Evolutionary conservation across 2,329 filamentous ascomycete species (phyloP).

Genomic region (Hymenoscyphus repandus): DNA sequence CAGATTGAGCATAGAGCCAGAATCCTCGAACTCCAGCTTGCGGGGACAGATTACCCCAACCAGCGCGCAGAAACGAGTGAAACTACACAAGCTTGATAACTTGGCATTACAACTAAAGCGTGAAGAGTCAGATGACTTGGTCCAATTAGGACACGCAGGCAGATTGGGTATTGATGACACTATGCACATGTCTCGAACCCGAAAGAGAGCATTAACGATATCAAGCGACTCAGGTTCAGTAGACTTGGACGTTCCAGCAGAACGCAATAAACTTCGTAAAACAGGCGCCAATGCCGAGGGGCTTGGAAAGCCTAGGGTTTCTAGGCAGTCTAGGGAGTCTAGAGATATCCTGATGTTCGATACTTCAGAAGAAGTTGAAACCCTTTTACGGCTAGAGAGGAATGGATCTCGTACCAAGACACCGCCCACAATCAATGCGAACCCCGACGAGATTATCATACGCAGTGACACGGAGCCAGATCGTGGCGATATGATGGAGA

Average conservation of each 20-base stretch:
- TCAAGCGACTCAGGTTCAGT: not conserved
- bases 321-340: not conserved
- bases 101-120: not conserved
- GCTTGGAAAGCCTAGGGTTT: not conserved
- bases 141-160: not conserved
- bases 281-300: not conserved
- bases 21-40: not conserved
- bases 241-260: not conserved
- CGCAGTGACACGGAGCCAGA: not conserved
- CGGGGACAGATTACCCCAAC: not conserved
- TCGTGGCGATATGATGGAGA: not conserved
- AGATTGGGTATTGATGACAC: not conserved
- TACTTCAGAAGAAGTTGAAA: not conserved
- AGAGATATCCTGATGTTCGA: not conserved
- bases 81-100: not conserved
- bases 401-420: not conserved
- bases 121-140: not conserved
- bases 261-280: constrained; percentile 1
- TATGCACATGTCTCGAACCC: not conserved
- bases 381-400: not conserved
- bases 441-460: not conserved
- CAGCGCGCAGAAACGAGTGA: not conserved
- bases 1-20: not conserved
- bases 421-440: not conserved
- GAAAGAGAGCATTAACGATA: not conserved